These are phyloP conservation scores for Agrocybe praecox DNA, from an alignment of 768 basidiomycete species.

Conservation along the genomic window DNA sequence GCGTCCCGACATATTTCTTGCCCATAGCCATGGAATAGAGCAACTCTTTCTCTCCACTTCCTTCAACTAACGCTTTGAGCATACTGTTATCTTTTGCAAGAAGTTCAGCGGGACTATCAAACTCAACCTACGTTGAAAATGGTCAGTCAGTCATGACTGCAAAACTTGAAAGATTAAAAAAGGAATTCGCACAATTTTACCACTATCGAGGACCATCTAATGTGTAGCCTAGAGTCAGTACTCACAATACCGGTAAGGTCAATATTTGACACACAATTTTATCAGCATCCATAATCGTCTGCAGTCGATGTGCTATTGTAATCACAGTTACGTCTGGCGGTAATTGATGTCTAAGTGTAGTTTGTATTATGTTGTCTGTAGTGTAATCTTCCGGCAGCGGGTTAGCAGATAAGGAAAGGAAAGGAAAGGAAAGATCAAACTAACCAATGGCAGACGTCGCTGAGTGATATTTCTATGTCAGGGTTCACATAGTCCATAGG, in stretches of 20 bases:
- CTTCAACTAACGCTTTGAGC: constrained; percentile 12
- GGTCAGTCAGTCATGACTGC: not conserved
- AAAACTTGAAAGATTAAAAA: not conserved
- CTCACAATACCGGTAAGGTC: not conserved
- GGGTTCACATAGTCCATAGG: too few relatives aligned
- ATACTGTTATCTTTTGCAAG: constrained; percentile 12
- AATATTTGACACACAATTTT: constrained; percentile 38
- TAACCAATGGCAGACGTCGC: constrained; percentile 53
- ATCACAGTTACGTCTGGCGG: constrained; percentile 60
- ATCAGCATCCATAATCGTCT: constrained; percentile 71
- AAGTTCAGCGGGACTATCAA: constrained; percentile 11
- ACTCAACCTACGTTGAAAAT: constrained; percentile 10
- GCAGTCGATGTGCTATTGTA: constrained; percentile 71
- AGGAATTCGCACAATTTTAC: constrained; percentile 12
- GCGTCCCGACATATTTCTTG: not conserved
- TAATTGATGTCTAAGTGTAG: constrained; percentile 67
- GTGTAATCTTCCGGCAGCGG: too few relatives aligned
- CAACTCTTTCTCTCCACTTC: constrained; percentile 14
- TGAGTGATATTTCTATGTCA: constrained; percentile 15
- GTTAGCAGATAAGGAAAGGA: too few relatives aligned
- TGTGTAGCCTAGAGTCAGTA: not conserved
- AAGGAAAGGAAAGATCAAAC: not conserved
- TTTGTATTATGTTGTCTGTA: constrained; percentile 72
- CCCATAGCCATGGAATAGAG: constrained; percentile 4
- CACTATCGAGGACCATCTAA: constrained; percentile 14